Evolutionary conservation across 2,329 filamentous ascomycete species (phyloP), one percentile per base, ranked within the genome.

Genomic region (Parafenestella ontariensis): DNA sequence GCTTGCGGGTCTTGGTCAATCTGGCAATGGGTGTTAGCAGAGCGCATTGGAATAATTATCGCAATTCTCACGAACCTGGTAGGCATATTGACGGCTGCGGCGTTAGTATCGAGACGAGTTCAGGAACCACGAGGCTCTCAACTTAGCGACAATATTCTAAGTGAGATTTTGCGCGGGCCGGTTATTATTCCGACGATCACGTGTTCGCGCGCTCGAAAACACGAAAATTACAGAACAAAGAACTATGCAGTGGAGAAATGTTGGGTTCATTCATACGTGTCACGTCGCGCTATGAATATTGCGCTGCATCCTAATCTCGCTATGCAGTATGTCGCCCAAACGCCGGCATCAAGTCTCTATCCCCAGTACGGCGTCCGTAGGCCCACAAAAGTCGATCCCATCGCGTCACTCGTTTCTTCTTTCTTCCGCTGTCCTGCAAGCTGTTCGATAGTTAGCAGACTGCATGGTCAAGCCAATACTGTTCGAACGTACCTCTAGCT

Each of bases 361-460:
- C 74, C 73, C 75, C 75, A 77, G 50, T 77, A 77, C 17, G 75
- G 72, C 46, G 76, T 77, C 24, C 75, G 64, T 42, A 78, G 47
- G 11, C 76, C 75, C 1, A 76, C 72, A 60, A 78, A 77, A 4
- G 70, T 72, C 15, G 69, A 65, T n/a, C 62, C 61, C 3, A 67
- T 55, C n/a, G 68, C 66, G 20, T 68, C 72, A 11, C 56, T 62
- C 3, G 81, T 80, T 54, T 87, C 83, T 52, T 90, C 88, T 68
- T 86, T 88, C 76, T 89, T 90, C 56, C 89, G 81, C 68, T 91
- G 88, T 15, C 89, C 89, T 43, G 82, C 81, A 63, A 86, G 75
- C 84, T 79, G 34, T 49, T 21, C 10, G 17, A 10, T 20, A n/a
- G 36, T 68, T 47, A 69, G 62, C 39, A 45, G 6, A n/a, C 26